These are phyloP conservation scores for Dioscorea alata DNA, from an alignment of 106 monocot genomes.

Conservation along the genomic window DNA sequence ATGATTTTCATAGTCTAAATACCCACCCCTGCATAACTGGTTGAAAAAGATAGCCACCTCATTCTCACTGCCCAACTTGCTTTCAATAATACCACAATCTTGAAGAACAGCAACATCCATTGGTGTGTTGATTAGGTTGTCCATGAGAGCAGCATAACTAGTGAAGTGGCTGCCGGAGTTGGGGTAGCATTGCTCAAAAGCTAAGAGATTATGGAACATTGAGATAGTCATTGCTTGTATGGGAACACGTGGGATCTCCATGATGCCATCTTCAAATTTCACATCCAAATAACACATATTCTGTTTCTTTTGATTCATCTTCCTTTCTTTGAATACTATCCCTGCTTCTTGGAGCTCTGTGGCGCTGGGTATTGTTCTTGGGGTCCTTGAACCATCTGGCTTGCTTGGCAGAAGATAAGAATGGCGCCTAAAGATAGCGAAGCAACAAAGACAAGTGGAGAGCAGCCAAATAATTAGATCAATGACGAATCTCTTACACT, in stretches of 20 bases:
- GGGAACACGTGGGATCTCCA: conserved; percentile 50
- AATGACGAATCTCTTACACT: too few relatives aligned
- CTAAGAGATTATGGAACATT: conserved; percentile 73
- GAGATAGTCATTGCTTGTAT: conserved; percentile 74
- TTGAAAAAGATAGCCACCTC: conserved; percentile 55
- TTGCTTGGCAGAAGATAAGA: conserved; percentile 12
- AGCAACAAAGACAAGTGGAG: too few relatives aligned
- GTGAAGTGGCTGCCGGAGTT: conserved; percentile 54
- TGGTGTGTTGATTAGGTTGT: conserved; percentile 64
- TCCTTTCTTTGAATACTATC: conserved; percentile 38
- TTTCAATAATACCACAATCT: conserved; percentile 40
- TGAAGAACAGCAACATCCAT: conserved; percentile 52
- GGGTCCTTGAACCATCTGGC: conserved; percentile 44
- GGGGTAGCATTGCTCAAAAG: conserved; percentile 80
- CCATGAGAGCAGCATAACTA: conserved; percentile 74
- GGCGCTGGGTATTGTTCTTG: conserved; percentile 74
- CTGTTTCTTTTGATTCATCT: conserved; percentile 8
- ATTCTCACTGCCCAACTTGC: conserved; percentile 44
- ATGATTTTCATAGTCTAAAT: conserved; percentile 38
- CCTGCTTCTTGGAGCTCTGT: conserved; percentile 61
- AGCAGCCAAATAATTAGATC: too few relatives aligned
- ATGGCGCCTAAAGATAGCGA: too few relatives aligned
- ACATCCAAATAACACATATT: conserved; percentile 65
- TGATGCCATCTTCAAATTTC: conserved; percentile 45
- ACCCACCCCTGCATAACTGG: conserved; percentile 43